A percentile compares a stretch with the other conserved stretches of the same genome.
These are phyloP conservation scores for Serendipita sp. DNA, from an alignment of 768 basidiomycete genomes.

Conservation along the genomic window DNA sequence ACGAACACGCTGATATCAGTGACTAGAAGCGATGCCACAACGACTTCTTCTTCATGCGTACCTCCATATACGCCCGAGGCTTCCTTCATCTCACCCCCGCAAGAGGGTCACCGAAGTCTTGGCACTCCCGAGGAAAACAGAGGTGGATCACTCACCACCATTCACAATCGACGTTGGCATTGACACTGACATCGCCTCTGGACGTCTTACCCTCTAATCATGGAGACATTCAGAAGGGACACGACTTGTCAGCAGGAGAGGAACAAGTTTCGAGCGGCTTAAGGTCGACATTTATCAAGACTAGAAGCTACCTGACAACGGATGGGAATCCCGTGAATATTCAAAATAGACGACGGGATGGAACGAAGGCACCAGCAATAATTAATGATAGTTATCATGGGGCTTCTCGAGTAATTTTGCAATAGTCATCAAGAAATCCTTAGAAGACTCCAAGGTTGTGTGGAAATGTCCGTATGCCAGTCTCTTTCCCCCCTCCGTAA, in stretches of 20 bases:
- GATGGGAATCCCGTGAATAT: conserved; percentile 58
- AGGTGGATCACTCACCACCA: no score
- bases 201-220: no score
- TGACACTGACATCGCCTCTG: no score
- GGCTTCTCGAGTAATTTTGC: conserved; percentile 22
- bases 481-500: no score
- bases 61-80: neutral
- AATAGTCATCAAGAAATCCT: no score
- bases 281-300: conserved; percentile 55
- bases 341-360: conserved; percentile 29
- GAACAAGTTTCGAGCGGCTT: conserved; percentile 54
- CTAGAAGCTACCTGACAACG: conserved; percentile 51
- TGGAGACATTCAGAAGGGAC: neutral
- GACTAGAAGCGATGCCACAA: neutral
- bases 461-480: no score
- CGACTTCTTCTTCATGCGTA: neutral
- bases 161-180: no score
- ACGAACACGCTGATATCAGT: neutral
- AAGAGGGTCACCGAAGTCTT: neutral
- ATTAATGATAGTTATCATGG: conserved; percentile 53
- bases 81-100: neutral
- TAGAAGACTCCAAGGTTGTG: no score
- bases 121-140: conserved; percentile 25
- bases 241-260: conserved; percentile 41
- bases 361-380: conserved; percentile 53